Percentiles rank a stretch among this genome's conserved stretches.
phyloP scores from a whole-genome alignment of 495 filamentous ascomycete species.

The Lasiosphaeria miniovina region DNA sequence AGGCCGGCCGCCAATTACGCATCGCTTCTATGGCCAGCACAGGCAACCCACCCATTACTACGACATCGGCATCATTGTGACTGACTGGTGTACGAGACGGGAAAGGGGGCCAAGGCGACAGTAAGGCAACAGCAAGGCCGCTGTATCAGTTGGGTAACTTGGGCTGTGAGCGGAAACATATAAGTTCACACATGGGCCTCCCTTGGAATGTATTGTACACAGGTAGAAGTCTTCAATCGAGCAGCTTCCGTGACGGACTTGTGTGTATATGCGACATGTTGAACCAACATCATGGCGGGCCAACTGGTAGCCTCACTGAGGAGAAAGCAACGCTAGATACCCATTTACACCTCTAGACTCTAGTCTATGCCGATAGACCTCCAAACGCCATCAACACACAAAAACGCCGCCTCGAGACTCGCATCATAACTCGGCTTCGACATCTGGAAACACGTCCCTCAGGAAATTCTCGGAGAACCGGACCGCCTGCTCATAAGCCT shows the following conservation, averaged over 20 bases:
- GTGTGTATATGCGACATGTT: too few species aligned
- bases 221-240: too few species aligned
- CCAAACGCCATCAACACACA: background rate
- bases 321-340: too few species aligned
- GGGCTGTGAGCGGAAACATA: background rate
- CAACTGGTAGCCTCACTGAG: too few species aligned
- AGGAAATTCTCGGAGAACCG: constrained; percentile 79
- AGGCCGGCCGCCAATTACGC: background rate
- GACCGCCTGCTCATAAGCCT: constrained; percentile 77
- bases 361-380: background rate
- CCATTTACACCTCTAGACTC: too few species aligned
- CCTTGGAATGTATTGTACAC: background rate
- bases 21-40: background rate
- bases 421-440: constrained; percentile 18
- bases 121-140: background rate
- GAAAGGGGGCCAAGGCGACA: background rate
- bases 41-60: background rate
- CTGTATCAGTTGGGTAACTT: background rate
- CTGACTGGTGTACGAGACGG: background rate
- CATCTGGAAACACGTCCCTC: constrained; percentile 45
- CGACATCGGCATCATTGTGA: background rate
- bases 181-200: background rate
- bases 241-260: too few species aligned
- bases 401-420: background rate
- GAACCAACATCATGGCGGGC: too few species aligned